Percentiles rank a stretch among this genome's conserved stretches.
phyloP scores from a whole-genome alignment of 768 basidiomycete species.

The Naematelia encephala region DNA sequence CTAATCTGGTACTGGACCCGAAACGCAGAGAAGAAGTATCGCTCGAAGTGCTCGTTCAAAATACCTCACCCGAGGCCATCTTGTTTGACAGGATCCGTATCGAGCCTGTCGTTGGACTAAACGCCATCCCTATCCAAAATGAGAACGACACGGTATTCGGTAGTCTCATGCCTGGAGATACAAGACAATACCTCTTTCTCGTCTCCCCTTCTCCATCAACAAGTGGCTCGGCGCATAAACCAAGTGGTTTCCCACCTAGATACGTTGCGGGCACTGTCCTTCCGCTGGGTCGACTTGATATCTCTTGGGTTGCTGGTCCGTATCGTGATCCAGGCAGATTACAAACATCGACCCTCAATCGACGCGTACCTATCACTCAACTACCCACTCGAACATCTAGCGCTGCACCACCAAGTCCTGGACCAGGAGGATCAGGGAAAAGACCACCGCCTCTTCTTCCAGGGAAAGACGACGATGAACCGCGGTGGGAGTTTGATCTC shows the following conservation, averaged over 20 bases:
- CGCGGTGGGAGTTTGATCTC: conserved; percentile 36
- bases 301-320: conserved; percentile 73
- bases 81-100: conserved; percentile 64
- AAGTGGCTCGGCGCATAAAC: neutral
- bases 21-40: conserved; percentile 75
- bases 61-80: conserved; percentile 79
- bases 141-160: conserved; percentile 54
- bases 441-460: conserved; percentile 7
- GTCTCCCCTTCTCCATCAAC: conserved; percentile 56
- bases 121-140: conserved; percentile 57
- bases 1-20: conserved; percentile 65
- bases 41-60: conserved; percentile 89
- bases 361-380: conserved; percentile 69
- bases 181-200: conserved; percentile 83
- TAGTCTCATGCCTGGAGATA: conserved; percentile 77
- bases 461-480: conserved; percentile 6
- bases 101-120: conserved; percentile 48
- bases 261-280: conserved; percentile 68
- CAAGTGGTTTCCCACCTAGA: conserved; percentile 44
- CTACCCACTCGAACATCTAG: conserved; percentile 13
- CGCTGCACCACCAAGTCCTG: conserved; percentile 14
- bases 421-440: neutral
- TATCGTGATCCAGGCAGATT: conserved; percentile 83
- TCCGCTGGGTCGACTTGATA: conserved; percentile 80
- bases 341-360: conserved; percentile 82